Evolutionary conservation across 2,329 filamentous ascomycete species (phyloP).

Genomic region (Chaetoscypha palmicola): DNA sequence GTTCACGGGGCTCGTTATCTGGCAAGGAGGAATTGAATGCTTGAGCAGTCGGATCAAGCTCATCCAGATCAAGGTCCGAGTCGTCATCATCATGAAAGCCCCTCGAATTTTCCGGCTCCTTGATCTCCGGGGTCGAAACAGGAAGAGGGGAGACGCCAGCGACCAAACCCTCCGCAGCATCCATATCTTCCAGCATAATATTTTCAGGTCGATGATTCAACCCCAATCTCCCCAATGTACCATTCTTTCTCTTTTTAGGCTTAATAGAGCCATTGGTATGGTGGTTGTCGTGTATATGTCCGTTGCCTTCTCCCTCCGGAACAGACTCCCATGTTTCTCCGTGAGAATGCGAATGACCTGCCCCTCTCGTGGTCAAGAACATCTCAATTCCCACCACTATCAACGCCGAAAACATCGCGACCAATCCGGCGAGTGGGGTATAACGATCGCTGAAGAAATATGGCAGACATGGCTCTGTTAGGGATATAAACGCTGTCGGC

Average conservation of each 20-base stretch:
- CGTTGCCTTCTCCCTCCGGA: slow-evolving; percentile 33
- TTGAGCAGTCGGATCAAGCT: slow-evolving; percentile 43
- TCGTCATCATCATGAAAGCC: slow-evolving; percentile 34
- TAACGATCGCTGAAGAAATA: slow-evolving; percentile 75
- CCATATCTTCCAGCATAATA: slow-evolving; percentile 46
- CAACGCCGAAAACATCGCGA: slow-evolving; percentile 77
- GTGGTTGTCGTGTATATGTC: slow-evolving; percentile 28
- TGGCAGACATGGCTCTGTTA: slow-evolving; percentile 62
- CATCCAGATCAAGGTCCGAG: slow-evolving; percentile 54
- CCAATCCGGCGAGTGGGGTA: slow-evolving; percentile 68
- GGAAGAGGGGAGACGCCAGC: slow-evolving; percentile 52
- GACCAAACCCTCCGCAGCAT: slow-evolving; percentile 48
- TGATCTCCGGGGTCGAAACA: slow-evolving; percentile 40
- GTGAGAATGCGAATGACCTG: slow-evolving; percentile 54
- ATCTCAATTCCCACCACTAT: slow-evolving; percentile 82
- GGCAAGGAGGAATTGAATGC: slow-evolving; percentile 18
- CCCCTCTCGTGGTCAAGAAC: slow-evolving; percentile 69
- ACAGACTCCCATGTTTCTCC: slow-evolving; percentile 27
- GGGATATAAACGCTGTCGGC: slow-evolving; percentile 53
- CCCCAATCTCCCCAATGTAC: slow-evolving; percentile 25
- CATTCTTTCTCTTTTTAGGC: slow-evolving; percentile 22
- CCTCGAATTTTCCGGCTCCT: slow-evolving; percentile 27
- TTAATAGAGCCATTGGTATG: slow-evolving; percentile 21
- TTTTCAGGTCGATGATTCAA: slow-evolving; percentile 38
- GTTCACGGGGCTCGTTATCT: slow-evolving; percentile 23